Base-by-base conservation (phyloP, 2,329 filamentous ascomycete species). In the Penicillium paneum region DNA sequence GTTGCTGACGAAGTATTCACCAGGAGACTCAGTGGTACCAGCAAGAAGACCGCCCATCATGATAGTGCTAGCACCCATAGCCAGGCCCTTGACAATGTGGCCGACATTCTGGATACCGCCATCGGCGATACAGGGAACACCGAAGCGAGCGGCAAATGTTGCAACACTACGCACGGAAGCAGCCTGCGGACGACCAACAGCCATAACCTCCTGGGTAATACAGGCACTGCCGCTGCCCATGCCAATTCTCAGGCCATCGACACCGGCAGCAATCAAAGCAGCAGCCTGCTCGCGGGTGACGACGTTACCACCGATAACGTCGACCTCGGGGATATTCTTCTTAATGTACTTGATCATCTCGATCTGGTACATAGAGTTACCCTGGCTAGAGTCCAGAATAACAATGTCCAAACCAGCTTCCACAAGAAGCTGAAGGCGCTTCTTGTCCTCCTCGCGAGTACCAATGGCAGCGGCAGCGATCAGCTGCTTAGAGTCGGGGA, bases 131-230 rank as follows among this genome's bases (percentile, higher is more conserved):
- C 93, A 97, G 54, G 94, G 94, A 64, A 99, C 92, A 59, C 95
- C 94, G 69, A 99, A 99, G 64, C 86, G 87, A 54, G 89, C 89
- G 49, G 94, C 93, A 68, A 99, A 99, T 50, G 85, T 81, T 68
- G 90, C 87, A 67, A 99, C 94, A 65, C 87, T 90, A 81, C 89
- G 91, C 56, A 99, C 93, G 40, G 94, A 87, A 28, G 92, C 90
- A 39, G 95, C 94, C 78, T 99, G 94, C 54, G 94, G 94, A 68
- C 94, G 89, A 56, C 95, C 94, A 46, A 99, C 93, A 65, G 94
- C 94, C 94, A 99, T 99, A 71, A 99, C 95, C 79, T 99, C 94
- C 78, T 99, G 94, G 53, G 94, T 99, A 67, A 99, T 99, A 78
- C 94, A 99, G 71, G 94, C 94, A 71, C 90, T 96, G 71, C 94